phyloP scores from a whole-genome alignment of 1,139 yeast genomes.

The Suhomyces chickasaworum region DNA sequence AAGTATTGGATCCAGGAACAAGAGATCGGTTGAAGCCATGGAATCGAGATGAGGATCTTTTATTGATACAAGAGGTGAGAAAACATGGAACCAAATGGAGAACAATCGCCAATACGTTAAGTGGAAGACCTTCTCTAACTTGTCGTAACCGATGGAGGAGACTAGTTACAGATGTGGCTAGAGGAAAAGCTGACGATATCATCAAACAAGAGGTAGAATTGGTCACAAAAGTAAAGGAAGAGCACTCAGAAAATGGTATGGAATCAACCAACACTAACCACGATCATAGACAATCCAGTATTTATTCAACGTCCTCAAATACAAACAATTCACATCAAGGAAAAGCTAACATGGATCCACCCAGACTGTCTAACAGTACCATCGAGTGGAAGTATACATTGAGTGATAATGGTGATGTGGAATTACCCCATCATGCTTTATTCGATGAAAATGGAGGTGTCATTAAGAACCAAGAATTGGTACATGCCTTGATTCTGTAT shows the following conservation, averaged over 20 bases:
- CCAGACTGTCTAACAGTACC: constrained; percentile 12
- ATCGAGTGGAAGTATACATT: constrained; percentile 41
- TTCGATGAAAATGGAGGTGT: constrained; percentile 40
- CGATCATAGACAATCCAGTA: not conserved
- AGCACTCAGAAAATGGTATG: constrained; percentile 1
- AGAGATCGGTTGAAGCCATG: constrained; percentile 79
- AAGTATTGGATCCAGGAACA: constrained; percentile 81
- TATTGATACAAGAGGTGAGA: constrained; percentile 64
- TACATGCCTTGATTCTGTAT: constrained; percentile 56
- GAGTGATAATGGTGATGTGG: constrained; percentile 17
- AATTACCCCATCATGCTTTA: constrained; percentile 15
- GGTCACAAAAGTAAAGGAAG: constrained; percentile 23
- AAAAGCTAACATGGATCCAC: not conserved
- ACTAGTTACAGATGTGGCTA: constrained; percentile 71
- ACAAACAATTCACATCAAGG: not conserved
- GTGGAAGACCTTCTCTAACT: constrained; percentile 83
- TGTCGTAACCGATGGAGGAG: constrained; percentile 94
- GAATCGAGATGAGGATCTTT: constrained; percentile 75
- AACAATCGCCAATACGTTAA: constrained; percentile 68
- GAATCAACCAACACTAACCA: not conserved
- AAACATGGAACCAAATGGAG: constrained; percentile 91
- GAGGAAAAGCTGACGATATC: constrained; percentile 53
- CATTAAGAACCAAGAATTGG: constrained; percentile 54
- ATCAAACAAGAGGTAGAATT: constrained; percentile 40
- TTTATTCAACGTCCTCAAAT: not conserved